Percentiles rank a stretch among this genome's conserved stretches.
phyloP scores from a whole-genome alignment of 768 basidiomycete species.

The Cystobasidium onofrii region DNA sequence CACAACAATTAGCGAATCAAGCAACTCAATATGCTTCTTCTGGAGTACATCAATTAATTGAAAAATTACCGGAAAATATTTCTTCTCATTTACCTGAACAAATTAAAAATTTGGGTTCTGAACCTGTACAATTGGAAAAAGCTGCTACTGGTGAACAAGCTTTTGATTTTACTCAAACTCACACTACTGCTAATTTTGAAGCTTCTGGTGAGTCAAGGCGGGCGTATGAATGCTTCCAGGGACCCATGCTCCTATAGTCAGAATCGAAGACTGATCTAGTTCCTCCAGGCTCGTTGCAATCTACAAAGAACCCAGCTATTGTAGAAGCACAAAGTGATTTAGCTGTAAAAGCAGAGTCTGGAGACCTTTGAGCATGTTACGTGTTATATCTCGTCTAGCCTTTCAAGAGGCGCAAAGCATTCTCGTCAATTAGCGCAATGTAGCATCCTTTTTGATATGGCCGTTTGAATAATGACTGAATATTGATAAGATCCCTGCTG shows the following conservation, averaged over 20 bases:
- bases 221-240: not conserved
- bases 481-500: too few relatives aligned
- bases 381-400: not conserved
- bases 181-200: slow-evolving; percentile 16
- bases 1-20: not conserved
- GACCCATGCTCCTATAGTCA: not conserved
- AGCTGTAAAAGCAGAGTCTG: slow-evolving; percentile 4
- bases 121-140: not conserved
- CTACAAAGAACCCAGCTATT: slow-evolving; percentile 11
- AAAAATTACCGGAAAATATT: not conserved
- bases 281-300: not conserved
- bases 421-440: too few relatives aligned
- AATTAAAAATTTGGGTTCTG: not conserved
- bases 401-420: too few relatives aligned
- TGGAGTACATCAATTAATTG: not conserved
- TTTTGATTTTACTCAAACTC: slow-evolving; percentile 8
- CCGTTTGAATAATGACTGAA: too few relatives aligned
- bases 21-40: not conserved
- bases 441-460: too few relatives aligned
- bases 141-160: not conserved
- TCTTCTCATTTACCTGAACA: not conserved
- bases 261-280: not conserved
- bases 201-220: slow-evolving; percentile 9
- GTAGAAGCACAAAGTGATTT: slow-evolving; percentile 25
- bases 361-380: not conserved